Evolutionary conservation across 768 basidiomycete species (phyloP).

Genomic region (Gymnopilus dilepis): DNA sequence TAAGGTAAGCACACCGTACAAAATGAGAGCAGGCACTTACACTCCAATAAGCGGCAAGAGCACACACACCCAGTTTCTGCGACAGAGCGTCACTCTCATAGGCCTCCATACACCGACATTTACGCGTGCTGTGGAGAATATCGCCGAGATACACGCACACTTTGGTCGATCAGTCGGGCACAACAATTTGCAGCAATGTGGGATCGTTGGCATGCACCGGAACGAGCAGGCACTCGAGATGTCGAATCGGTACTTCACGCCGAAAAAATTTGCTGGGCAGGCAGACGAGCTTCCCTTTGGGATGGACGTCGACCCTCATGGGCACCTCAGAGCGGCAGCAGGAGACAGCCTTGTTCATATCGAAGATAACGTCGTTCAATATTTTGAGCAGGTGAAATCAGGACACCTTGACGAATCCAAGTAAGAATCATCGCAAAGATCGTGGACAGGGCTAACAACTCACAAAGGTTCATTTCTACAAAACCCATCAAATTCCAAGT

Average conservation of each 20-base stretch:
- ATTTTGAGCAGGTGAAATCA: constrained; percentile 7
- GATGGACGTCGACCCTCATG: constrained; percentile 8
- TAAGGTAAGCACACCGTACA: neutral
- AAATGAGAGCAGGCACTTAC: no score
- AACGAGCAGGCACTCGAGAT: constrained; percentile 1
- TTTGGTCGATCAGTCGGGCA: constrained; percentile 7
- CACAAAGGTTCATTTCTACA: constrained; percentile 7
- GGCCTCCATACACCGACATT: constrained; percentile 2
- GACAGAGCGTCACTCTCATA: constrained; percentile 13
- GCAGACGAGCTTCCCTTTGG: neutral
- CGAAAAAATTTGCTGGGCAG: neutral
- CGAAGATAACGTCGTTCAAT: constrained; percentile 12
- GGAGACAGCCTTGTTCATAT: constrained; percentile 3
- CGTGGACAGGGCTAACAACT: neutral
- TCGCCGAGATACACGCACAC: constrained; percentile 4
- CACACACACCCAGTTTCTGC: neutral
- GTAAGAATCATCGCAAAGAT: constrained; percentile 2
- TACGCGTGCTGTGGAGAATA: neutral
- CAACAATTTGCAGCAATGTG: constrained; percentile 3
- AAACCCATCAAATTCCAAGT: constrained; percentile 16
- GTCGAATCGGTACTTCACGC: constrained; percentile 16
- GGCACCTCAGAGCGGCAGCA: constrained; percentile 7
- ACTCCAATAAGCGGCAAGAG: neutral
- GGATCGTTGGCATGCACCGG: neutral
- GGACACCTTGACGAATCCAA: neutral